These are phyloP conservation scores for Aspergillus clavatus DNA, from an alignment of 2,329 filamentous ascomycete species.

Conservation along the genomic window DNA sequence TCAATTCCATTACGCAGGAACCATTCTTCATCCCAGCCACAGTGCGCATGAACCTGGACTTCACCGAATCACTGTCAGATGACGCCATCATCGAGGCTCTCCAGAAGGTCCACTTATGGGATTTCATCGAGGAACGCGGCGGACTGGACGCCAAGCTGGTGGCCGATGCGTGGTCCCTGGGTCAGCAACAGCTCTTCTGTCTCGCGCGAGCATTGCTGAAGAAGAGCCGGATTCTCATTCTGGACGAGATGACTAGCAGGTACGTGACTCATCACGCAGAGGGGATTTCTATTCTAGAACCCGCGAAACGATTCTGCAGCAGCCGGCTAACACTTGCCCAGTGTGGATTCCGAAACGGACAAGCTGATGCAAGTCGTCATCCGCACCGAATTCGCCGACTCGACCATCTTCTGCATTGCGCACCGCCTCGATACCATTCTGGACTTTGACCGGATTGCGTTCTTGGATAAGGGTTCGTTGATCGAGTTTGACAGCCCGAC, in stretches of 20 bases:
- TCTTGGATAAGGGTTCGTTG: constrained; percentile 22
- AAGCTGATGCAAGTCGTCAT: constrained; percentile 50
- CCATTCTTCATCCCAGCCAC: constrained; percentile 17
- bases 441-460: constrained; percentile 25
- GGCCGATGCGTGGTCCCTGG: constrained; percentile 39
- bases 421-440: constrained; percentile 44
- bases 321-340: constrained; percentile 19
- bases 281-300: too few species aligned
- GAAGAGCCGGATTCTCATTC: constrained; percentile 21
- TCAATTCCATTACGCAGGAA: constrained; percentile 18
- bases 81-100: constrained; percentile 42
- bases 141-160: constrained; percentile 37
- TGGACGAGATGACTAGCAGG: constrained; percentile 20
- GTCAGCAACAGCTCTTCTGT: constrained; percentile 49
- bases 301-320: too few species aligned
- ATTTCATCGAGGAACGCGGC: constrained; percentile 34
- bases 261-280: too few species aligned
- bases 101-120: constrained; percentile 44
- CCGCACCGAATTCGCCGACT: constrained; percentile 44
- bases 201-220: constrained; percentile 44
- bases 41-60: constrained; percentile 49
- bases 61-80: constrained; percentile 34
- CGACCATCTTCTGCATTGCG: constrained; percentile 54
- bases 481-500: constrained; percentile 21
- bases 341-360: constrained; percentile 53